phyloP scores from a whole-genome alignment of 78 protist genomes.

The Dictyostelium purpureum region DNA sequence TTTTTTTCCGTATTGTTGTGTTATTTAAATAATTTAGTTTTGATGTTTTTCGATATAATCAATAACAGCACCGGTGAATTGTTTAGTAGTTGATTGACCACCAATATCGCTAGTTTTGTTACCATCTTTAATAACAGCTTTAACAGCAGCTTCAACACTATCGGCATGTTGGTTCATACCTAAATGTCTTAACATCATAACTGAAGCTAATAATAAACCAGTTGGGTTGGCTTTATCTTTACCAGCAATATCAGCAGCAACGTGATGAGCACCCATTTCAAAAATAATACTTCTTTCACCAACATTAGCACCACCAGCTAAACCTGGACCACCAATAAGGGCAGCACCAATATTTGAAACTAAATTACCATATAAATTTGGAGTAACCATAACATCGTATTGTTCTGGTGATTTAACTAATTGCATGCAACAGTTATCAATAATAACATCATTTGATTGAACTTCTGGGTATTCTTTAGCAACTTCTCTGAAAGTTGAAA shows the following conservation, averaged over 20 bases:
- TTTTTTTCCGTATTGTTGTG: too few relatives aligned
- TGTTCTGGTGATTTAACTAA: slow-evolving; percentile 87
- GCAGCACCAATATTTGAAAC: slow-evolving; percentile 92
- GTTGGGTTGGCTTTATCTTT: slow-evolving; percentile 90
- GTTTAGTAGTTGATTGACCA: slow-evolving; percentile 67
- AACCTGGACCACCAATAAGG: slow-evolving; percentile 93
- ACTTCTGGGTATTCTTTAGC: slow-evolving; percentile 89
- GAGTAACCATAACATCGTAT: slow-evolving; percentile 93
- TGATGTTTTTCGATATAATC: slow-evolving; percentile 27
- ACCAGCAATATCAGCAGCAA: slow-evolving; percentile 90
- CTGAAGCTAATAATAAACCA: slow-evolving; percentile 82
- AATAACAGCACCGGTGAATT: slow-evolving; percentile 77
- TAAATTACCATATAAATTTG: slow-evolving; percentile 94
- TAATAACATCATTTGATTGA: slow-evolving; percentile 73
- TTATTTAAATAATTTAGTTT: not conserved
- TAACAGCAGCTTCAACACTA: slow-evolving; percentile 75
- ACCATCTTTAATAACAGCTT: slow-evolving; percentile 48
- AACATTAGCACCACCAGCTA: slow-evolving; percentile 89
- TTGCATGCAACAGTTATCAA: slow-evolving; percentile 93
- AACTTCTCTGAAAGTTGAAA: slow-evolving; percentile 70
- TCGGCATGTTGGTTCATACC: slow-evolving; percentile 56
- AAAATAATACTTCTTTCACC: slow-evolving; percentile 88
- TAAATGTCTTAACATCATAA: slow-evolving; percentile 88
- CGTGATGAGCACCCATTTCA: slow-evolving; percentile 87
- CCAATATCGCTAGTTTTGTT: slow-evolving; percentile 79